Percentiles rank a stretch among this genome's conserved stretches.
These are phyloP conservation scores for Penicillium fimorum DNA, from an alignment of 495 filamentous ascomycete species.

Conservation along the genomic window DNA sequence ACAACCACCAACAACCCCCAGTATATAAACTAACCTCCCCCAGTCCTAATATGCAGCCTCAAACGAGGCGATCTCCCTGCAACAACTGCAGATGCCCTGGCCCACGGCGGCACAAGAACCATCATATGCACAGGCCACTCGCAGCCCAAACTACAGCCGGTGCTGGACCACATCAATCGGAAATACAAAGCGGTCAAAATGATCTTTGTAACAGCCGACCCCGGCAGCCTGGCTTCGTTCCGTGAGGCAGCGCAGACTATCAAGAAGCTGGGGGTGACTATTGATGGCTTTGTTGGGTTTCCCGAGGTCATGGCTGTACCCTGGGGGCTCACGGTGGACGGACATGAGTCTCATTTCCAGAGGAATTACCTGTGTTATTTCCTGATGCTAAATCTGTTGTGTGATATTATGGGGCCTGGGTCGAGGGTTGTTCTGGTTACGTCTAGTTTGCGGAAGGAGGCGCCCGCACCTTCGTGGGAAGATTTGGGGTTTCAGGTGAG, in stretches of 20 bases:
- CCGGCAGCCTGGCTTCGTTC: conserved; percentile 16
- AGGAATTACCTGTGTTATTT: conserved; percentile 28
- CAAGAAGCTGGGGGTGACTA: conserved; percentile 14
- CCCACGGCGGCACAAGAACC: conserved; percentile 35
- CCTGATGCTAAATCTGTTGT: conserved; percentile 20
- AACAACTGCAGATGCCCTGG: conserved; percentile 23
- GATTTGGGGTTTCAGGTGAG: conserved; percentile 25
- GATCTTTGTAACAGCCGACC: conserved; percentile 23
- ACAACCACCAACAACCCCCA: not conserved
- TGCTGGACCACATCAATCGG: conserved; percentile 39
- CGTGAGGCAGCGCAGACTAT: conserved; percentile 17
- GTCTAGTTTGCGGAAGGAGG: conserved; percentile 23
- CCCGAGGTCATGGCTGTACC: conserved; percentile 21
- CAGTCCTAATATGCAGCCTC: conserved; percentile 22
- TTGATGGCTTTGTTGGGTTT: conserved; percentile 26
- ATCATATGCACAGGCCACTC: conserved; percentile 47
- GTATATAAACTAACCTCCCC: conserved; percentile 7
- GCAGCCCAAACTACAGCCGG: conserved; percentile 34
- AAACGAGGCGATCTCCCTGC: conserved; percentile 18
- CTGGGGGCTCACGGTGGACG: conserved; percentile 22
- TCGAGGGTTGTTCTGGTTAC: conserved; percentile 22
- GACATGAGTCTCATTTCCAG: conserved; percentile 27
- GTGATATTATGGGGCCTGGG: conserved; percentile 9
- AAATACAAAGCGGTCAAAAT: conserved; percentile 21
- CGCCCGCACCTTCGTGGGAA: conserved; percentile 19